A percentile compares a stretch with the other conserved stretches of the same genome.
Conservation (phyloP, 2,329 filamentous ascomycete species). For the Westerdykella aurantiaca region DNA sequence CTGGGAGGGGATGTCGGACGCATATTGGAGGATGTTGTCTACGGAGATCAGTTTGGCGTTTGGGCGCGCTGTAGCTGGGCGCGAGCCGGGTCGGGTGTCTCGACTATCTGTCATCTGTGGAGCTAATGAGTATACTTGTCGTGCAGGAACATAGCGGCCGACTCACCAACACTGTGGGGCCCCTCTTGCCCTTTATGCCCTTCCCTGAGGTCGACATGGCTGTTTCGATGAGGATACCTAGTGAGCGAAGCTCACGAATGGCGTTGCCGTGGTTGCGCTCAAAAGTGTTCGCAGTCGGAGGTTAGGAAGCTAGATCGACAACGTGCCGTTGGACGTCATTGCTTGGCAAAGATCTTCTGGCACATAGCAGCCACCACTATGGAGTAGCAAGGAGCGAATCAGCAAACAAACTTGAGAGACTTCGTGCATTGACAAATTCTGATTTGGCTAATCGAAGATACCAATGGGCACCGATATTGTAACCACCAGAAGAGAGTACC, state of each 20-base stretch:
- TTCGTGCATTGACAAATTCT: neutral
- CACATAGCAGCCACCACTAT: neutral
- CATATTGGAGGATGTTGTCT: constrained; percentile 90
- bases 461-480: neutral
- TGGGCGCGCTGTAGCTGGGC: constrained; percentile 26
- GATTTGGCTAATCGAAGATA: neutral
- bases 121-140: constrained; percentile 1
- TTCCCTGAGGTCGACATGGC: neutral
- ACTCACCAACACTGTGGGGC: constrained; percentile 30
- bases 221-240: too few relatives aligned
- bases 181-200: constrained; percentile 31
- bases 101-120: constrained; percentile 54
- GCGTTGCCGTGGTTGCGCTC: too few relatives aligned
- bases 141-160: neutral
- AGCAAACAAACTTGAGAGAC: neutral
- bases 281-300: too few relatives aligned
- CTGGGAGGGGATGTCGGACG: constrained; percentile 90
- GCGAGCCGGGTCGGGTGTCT: constrained; percentile 37
- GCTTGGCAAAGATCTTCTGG: neutral
- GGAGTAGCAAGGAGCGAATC: neutral
- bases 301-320: neutral
- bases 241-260: too few relatives aligned
- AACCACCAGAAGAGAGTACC: neutral
- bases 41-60: constrained; percentile 73
- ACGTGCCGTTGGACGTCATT: neutral